Base-by-base conservation (phyloP, 495 filamentous ascomycete genomes). In the Penicillium antarcticum region DNA sequence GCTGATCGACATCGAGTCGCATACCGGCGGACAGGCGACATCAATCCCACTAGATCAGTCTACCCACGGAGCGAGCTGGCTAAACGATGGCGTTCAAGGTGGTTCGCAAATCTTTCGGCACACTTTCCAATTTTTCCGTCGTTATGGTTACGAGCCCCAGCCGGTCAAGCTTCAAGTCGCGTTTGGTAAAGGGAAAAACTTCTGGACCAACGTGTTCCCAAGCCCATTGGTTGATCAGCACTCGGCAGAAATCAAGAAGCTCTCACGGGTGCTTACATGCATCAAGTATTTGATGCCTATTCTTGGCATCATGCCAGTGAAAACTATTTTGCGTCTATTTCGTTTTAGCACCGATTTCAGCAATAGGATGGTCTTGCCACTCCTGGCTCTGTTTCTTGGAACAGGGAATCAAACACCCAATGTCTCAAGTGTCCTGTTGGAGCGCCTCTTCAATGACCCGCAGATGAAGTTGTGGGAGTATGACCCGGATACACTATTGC, bases 51-150 rank as follows among this genome's bases (percentile, higher is more conserved):
- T 95, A 7, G 84, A 92, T 63, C 77, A 85, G 53, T 60, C 76
- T 12, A 80, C 79, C 50, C 75, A 87, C 58, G 86, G 87, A 3
- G 82, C 87, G 1, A 76, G 76, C 24, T 92, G 87, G 89, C 76
- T 91, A 57, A 95, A 95, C 57, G 81, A 95, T 54, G 89, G 89
- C 11, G 89, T 95, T 1, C 89, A 95, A 58, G 88, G 89, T 2
- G 89, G 88, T 4, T 88, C 86, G 16, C 72, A 75, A 10, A 87
- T 87, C 47, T 95, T 92, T 72, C 84, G 88, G 57, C 88, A 92
- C 60, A 92, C 88, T 5, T 79, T 91, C 65, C 85, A 82, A 42
- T 89, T 89, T 77, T 91, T 92, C 62, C 74, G 75, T 18, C 75
- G 73, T 29, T 86, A 92, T 51, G 82, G 82, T 0, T 79, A 86